Conservation (phyloP, 345 rosid genomes). For the Sapria himalayana region DNA sequence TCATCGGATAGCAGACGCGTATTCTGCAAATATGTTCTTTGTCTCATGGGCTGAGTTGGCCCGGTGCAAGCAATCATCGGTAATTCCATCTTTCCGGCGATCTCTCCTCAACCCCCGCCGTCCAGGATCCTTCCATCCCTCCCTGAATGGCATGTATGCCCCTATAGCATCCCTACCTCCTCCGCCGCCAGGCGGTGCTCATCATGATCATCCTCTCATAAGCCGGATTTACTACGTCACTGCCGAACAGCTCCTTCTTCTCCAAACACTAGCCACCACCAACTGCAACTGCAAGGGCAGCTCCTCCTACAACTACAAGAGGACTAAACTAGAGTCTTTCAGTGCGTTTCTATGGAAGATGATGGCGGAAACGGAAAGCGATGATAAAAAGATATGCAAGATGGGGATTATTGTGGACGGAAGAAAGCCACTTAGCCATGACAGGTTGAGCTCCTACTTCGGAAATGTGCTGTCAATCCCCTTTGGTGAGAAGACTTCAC, state of each 20-base stretch:
- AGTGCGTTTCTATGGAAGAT: conserved; percentile 55
- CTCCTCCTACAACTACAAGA: conserved; percentile 12
- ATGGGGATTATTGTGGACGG: conserved; percentile 64
- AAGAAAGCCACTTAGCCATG: conserved; percentile 20
- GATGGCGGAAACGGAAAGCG: conserved; percentile 17
- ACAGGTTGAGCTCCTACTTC: conserved; percentile 18
- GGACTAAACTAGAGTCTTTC: conserved; percentile 45
- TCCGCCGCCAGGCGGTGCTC: conserved; percentile 10
- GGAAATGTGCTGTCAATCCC: conserved; percentile 61
- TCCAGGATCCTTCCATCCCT: conserved; percentile 15
- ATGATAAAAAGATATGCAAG: conserved; percentile 10
- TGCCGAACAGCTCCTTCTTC: conserved; percentile 14
- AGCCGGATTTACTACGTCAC: conserved; percentile 41
- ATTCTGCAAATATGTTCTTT: conserved; percentile 53
- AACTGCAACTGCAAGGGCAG: too few species aligned
- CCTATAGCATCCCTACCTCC: conserved; percentile 26
- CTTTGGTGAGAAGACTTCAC: conserved; percentile 17
- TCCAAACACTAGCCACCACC: conserved; percentile 27
- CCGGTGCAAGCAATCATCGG: conserved; percentile 19
- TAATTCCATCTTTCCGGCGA: conserved; percentile 33
- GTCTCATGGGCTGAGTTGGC: conserved; percentile 51
- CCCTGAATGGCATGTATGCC: conserved; percentile 28
- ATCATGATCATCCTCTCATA: conserved; percentile 12
- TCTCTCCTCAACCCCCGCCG: conserved; percentile 39
- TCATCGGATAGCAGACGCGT: conserved; percentile 61